Base-by-base conservation (phyloP, 2,329 filamentous ascomycete genomes). In the Aureobasidium leucospermi region DNA sequence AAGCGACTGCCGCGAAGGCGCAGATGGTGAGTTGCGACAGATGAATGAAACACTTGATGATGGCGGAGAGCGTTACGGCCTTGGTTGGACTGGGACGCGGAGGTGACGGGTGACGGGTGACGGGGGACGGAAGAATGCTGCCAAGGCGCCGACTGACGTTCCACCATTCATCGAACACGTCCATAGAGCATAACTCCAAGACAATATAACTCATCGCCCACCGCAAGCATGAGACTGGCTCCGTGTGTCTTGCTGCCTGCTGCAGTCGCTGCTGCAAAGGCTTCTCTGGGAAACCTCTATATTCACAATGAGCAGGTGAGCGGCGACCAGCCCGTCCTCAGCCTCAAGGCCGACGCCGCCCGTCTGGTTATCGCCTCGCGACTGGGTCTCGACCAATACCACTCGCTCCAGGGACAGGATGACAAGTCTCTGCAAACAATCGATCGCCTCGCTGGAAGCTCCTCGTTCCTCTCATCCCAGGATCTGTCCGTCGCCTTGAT, bases 321-420 rank as follows among this genome's bases (percentile, higher is more conserved):
- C 41, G 39, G 38, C 15, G 71, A 75, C 56, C 74, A 74, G 38
- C 77, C 79, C 64, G 72, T 78, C 66, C 67, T 80, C 58, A 75
- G 81, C 52, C 66, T 81, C 61, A 48, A 58, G 42, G 52, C 58
- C 15, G 71, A 75, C 58, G 74, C 75, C 41, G 77, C 79, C 64
- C 73, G 79, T 67, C 68, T 81, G 60, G 74, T 81, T 51, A 66
- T 81, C 61, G 79, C 79, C 52, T 76, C 79, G 67, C 70, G 78
- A 65, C 73, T 80, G 29, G 78, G 78, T 16, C 70, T 81, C 36
- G 76, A 78, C 57, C 72, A 75, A 58, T 81, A 75, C 68, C 78
- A 81, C 64, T 67, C 70, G 28, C 67, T 78, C 49, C 70, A 74
- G 60, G 64, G 74, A 61, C 64, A 70, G 31, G 71, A 71, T 51